Evolutionary conservation across 2,329 filamentous ascomycete genomes (phyloP).

Genomic region (Colletotrichum orbiculare): DNA sequence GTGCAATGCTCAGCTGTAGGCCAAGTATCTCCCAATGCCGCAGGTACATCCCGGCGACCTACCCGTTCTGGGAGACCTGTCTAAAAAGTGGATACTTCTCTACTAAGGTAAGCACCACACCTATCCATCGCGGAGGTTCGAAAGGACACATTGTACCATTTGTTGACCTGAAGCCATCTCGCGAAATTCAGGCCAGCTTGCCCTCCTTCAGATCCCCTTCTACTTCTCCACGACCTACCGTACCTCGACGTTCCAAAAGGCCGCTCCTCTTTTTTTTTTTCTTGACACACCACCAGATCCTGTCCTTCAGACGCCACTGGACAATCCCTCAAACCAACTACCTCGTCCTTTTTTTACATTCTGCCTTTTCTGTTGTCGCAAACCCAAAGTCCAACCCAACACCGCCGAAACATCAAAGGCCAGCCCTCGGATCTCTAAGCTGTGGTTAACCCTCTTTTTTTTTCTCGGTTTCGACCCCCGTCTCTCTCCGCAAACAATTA

Average conservation of each 20-base stretch:
- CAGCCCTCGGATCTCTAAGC: constrained; percentile 33
- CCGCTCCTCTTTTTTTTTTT: constrained; percentile 12
- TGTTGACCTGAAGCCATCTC: constrained; percentile 30
- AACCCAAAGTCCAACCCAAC: constrained; percentile 12
- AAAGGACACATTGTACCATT: constrained; percentile 37
- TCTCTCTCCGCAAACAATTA: constrained; percentile 20
- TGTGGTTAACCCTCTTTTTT: constrained; percentile 29
- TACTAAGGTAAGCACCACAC: constrained; percentile 14
- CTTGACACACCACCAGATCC: constrained; percentile 8
- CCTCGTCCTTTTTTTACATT: neutral
- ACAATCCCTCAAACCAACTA: constrained; percentile 17
- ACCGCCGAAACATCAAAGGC: constrained; percentile 28
- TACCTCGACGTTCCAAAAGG: constrained; percentile 3
- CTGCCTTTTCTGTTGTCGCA: constrained; percentile 16
- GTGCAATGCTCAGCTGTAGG: constrained; percentile 3
- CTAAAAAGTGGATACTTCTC: constrained; percentile 34
- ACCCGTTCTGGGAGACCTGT: constrained; percentile 33
- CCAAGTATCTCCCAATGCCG: constrained; percentile 1
- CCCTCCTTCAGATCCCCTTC: constrained; percentile 18
- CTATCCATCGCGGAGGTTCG: constrained; percentile 35
- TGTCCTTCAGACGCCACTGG: constrained; percentile 22
- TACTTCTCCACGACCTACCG: constrained; percentile 13
- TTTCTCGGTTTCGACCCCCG: constrained; percentile 17
- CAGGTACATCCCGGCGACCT: constrained; percentile 32
- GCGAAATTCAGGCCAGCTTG: constrained; percentile 32